Evolutionary conservation across 2,329 filamentous ascomycete genomes (phyloP), one percentile per base, ranked within the genome.

Genomic region (Paecilomyces sp.): DNA sequence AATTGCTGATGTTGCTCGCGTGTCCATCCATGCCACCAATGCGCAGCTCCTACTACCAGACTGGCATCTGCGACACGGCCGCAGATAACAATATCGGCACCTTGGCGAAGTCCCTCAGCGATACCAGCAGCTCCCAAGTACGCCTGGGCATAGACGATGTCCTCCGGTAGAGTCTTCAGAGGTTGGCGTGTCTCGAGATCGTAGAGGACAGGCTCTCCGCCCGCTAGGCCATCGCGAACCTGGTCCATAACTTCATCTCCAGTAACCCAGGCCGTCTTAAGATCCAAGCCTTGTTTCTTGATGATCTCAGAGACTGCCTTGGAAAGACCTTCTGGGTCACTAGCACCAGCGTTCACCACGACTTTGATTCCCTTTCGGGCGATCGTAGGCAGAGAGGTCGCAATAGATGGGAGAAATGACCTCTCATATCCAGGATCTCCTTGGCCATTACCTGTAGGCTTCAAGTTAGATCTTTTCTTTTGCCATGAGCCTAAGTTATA

Each of bases 71-170:
- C 63, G 1, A 77, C 74, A 15, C 76, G 66, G 3, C 76, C 77
- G 61, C 74, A 77, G n/a, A 79, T 68, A 3, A 79, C 68, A 57
- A 79, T 77, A 61, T 78, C 74, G 0, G 75, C 76, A 1, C 76
- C 76, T 6, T 68, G 60, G 22, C 68, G 64, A 1, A 78, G 65
- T 9, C 68, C 74, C 36, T 68, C 64, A 1, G 67, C 66, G 28
- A 78, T 75, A 6, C 36, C 36, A 41, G 13, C 13, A 41, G 36
- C 36, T 41, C 36, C 36, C 15, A 41, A n/a, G 36, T 41, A 41
- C 5, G 36, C 36, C 13, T 41, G 36, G 15, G 36, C 36, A 4
- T 15, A 41, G 36, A 41, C 36, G 3, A 41, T 41, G 7, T 33
- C 31, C 31, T 33, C 31, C 11, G 31, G 31, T 12, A 33, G 31